Evolutionary conservation across 208 protist genomes (phyloP), one percentile per base, ranked within the genome.

Genomic region (Leptomonas pyrrhocoris): DNA sequence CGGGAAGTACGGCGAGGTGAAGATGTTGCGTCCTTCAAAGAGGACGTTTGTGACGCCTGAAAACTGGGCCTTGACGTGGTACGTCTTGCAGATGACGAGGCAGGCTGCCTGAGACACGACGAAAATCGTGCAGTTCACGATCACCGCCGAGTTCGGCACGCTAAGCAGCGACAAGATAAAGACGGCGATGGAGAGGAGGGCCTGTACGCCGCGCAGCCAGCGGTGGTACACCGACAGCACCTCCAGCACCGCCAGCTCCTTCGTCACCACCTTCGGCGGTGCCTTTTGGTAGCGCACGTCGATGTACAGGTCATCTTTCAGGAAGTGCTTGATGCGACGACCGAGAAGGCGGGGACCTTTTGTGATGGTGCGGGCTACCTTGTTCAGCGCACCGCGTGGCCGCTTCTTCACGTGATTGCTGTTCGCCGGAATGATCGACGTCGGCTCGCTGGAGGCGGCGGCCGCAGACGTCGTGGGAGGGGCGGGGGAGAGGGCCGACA

Each of bases 171-270:
- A 89, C 27, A 93, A 77, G 2, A 84, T 53, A 67, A 90, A 84
- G 18, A 89, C 78, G 21, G 83, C 57, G 60, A 93, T 83, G 18
- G 84, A 68, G 31, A 93, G 64, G 19, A 93, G 48, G 25, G 84
- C 84, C 68, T 86, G 84, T 19, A 93, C 83, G 23, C 87, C 87
- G 38, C 87, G 84, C 57, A 93, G 71, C 83, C 84, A 90, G 51
- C 84, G 82, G 62, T 89, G 84, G 56, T 90, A 90, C 15, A 86
- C 78, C 4, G 84, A 60, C 21, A 93, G 77, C 28, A 87, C 58
- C 72, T 93, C 87, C 55, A 90, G 69, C 28, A 61, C 73, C 15
- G 77, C 73, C 43, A 93, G 77, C 50, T 84, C 79, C 60, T 68
- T 73, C 28, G 79, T 77, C n/a, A 89, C 75, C 23, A 70, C 59